A percentile compares a stretch with the other conserved stretches of the same genome.
phyloP scores from a whole-genome alignment of 192 early-diverging fungal genomes.

The Coemansia sp. region DNA sequence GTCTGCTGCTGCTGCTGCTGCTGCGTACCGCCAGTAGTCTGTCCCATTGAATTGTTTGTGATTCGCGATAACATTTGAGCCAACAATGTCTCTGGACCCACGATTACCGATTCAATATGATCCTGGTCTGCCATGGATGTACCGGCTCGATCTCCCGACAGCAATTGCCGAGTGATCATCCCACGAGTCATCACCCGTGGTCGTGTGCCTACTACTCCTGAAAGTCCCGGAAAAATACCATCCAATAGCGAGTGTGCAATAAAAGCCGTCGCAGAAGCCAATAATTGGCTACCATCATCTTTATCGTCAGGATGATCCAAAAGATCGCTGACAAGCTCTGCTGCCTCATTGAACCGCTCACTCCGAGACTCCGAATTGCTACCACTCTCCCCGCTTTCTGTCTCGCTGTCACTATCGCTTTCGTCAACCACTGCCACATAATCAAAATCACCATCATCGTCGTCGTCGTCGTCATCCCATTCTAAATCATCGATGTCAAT shows the following conservation, averaged over 20 bases:
- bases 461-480: background rate
- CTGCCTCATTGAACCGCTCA: conserved; percentile 15
- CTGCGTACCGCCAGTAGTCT: conserved; percentile 15
- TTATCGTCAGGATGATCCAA: conserved; percentile 18
- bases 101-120: background rate
- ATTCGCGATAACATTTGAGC: conserved; percentile 7
- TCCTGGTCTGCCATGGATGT: background rate
- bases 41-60: too few relatives aligned
- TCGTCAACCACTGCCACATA: conserved; percentile 23
- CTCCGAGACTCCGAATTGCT: background rate
- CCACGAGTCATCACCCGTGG: conserved; percentile 30
- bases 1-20: conserved; percentile 14
- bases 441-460: conserved; percentile 24
- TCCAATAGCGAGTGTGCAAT: conserved; percentile 39
- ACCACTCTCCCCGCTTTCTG: conserved; percentile 22
- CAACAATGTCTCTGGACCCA: background rate
- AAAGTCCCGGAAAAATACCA: background rate
- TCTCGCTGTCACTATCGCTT: conserved; percentile 14
- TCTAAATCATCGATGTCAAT: background rate
- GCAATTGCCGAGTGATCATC: conserved; percentile 29
- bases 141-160: background rate
- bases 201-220: background rate
- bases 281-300: conserved; percentile 22
- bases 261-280: conserved; percentile 32
- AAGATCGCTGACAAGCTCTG: conserved; percentile 37